Conservation (phyloP, 2,329 filamentous ascomycete species). For the Colletotrichum zoysiae region DNA sequence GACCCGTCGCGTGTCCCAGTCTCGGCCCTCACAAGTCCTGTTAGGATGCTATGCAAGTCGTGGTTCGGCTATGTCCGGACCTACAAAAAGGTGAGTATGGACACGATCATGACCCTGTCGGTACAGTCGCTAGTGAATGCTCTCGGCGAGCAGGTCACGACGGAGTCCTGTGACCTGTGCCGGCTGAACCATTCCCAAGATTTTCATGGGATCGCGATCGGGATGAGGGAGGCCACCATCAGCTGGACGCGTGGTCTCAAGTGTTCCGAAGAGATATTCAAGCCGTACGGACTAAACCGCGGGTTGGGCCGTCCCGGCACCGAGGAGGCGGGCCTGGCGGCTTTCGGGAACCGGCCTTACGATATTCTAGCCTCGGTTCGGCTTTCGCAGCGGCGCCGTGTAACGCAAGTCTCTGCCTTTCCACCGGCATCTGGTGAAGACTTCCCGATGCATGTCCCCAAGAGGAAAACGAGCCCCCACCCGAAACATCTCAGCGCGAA, state of each 20-base stretch:
- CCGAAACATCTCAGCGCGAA: not conserved
- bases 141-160: constrained; percentile 3
- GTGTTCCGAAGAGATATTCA: not conserved
- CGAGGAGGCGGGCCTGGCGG: too few species aligned
- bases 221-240: not conserved
- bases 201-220: not conserved
- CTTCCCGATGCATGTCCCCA: not conserved
- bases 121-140: constrained; percentile 3
- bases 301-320: not conserved
- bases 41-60: not conserved
- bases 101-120: constrained; percentile 1
- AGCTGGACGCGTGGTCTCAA: not conserved
- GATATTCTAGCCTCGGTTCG: too few species aligned
- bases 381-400: not conserved
- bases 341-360: not conserved
- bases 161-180: not conserved
- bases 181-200: not conserved
- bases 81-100: not conserved
- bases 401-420: not conserved
- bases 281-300: not conserved
- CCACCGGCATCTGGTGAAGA: not conserved
- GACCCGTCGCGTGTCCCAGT: constrained; percentile 6
- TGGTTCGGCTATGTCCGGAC: not conserved
- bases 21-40: not conserved
- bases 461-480: not conserved